Conservation (phyloP, 495 filamentous ascomycete genomes). For the Neurospora cerealis region DNA sequence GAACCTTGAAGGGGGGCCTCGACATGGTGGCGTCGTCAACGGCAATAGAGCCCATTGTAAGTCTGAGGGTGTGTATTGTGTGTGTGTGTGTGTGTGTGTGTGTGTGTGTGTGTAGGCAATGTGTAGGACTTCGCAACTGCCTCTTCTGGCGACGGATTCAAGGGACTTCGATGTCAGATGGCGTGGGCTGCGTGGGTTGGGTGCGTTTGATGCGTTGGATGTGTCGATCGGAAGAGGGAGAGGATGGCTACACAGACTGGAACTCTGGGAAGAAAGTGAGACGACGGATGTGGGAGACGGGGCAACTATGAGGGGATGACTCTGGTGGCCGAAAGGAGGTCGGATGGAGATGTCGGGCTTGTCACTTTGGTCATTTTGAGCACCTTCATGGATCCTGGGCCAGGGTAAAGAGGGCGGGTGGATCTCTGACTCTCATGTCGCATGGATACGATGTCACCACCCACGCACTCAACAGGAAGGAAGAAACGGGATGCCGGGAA, state of each 20-base stretch:
- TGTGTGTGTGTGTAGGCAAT: background rate
- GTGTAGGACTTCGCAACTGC: background rate
- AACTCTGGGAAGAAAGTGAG: background rate
- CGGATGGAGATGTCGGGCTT: background rate
- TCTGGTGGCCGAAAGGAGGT: background rate
- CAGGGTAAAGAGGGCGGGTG: background rate
- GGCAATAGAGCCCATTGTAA: slow-evolving; percentile 9
- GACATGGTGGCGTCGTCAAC: background rate
- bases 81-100: background rate
- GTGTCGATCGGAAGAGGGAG: background rate
- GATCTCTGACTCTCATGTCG: background rate
- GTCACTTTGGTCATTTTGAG: background rate
- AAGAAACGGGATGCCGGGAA: background rate
- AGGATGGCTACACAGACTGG: background rate
- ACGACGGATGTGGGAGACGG: background rate
- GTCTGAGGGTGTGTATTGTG: background rate
- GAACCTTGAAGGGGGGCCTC: slow-evolving; percentile 25
- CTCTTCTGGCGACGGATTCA: background rate
- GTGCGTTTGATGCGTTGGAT: background rate
- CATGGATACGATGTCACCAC: background rate
- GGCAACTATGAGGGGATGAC: background rate
- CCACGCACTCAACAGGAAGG: background rate
- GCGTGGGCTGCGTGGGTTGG: background rate
- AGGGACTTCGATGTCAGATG: background rate
- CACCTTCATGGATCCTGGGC: background rate